Evolutionary conservation across 371 early-diverging fungal species (phyloP), one percentile per base, ranked within the genome.

Genomic region (Nosema muscidifuracis): DNA sequence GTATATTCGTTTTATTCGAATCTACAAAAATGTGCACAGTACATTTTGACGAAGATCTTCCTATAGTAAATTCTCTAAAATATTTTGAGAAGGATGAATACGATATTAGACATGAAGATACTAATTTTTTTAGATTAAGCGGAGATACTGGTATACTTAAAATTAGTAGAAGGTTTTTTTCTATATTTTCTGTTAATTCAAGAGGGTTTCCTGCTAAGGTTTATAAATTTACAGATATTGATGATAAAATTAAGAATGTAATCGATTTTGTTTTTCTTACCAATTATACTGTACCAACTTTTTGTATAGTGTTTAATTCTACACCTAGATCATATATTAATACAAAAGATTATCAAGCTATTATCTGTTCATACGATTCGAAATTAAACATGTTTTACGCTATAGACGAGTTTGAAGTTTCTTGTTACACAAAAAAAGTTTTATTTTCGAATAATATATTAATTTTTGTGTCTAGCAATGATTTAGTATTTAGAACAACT

Each of bases 221-320:
- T 28, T 69, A 58, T 33, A 47, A 26, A 34, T 69, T 69, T 60
- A 26, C 22, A 50, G 69, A 69, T 20, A 18, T 69, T 18, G 47
- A 69, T 44, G 44, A 44, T 22, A 61, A 69, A 26, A 58, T 69
- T 40, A 42, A 31, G 6, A 69, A 69, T 51, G 58, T 60, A 0
- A 26, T 61, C 0, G 69, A 69, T 34, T 38, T 61, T 20, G 33
- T 33, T 2, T 69, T 69, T 44, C 28, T 69, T 7, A 36, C 38
- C 10, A 58, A 69, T 40, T 69, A 69, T 13, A 42, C 47, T 13
- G 47, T 57, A 13, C 69, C 69, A 22, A 69, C 69, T 0, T 44
- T 69, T 15, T 69, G 69, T 30, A 31, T 69, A 13, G 44, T 69
- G 44, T 69, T 40, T 34, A 33, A 61, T 16, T 34, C 69, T 7